A percentile compares a stretch with the other conserved stretches of the same genome.
phyloP scores from a whole-genome alignment of 441 rosid genomes.

The Viola pubescens region DNA sequence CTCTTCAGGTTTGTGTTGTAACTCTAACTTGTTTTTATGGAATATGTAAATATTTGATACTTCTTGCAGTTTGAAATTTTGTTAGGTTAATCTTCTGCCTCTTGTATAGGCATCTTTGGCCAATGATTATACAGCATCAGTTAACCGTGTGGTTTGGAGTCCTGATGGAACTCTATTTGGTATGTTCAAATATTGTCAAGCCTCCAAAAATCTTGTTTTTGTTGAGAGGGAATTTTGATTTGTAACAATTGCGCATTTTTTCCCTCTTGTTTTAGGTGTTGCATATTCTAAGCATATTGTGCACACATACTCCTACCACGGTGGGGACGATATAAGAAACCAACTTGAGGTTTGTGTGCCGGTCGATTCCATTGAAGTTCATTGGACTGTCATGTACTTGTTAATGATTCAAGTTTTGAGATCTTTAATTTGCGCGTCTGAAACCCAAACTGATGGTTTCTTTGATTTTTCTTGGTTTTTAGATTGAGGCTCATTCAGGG shows the following conservation, averaged over 20 bases:
- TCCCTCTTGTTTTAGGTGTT: slow-evolving; percentile 46
- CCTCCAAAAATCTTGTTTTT: background rate
- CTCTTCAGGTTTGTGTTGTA: slow-evolving; percentile 46
- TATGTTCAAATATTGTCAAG: slow-evolving; percentile 20
- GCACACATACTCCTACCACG: slow-evolving; percentile 63
- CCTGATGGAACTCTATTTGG: slow-evolving; percentile 83
- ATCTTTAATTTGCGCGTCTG: background rate
- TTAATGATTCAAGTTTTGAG: background rate
- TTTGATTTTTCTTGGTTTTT: slow-evolving; percentile 12
- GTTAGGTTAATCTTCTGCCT: slow-evolving; percentile 16
- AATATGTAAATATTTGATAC: slow-evolving; percentile 11
- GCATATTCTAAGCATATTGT: slow-evolving; percentile 82
- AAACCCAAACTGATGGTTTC: slow-evolving; percentile 1
- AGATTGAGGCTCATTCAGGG: slow-evolving; percentile 80
- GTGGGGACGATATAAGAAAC: slow-evolving; percentile 53
- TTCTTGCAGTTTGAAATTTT: slow-evolving; percentile 3
- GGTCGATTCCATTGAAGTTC: slow-evolving; percentile 3
- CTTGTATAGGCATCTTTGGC: slow-evolving; percentile 46
- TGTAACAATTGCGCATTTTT: slow-evolving; percentile 5
- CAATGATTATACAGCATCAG: slow-evolving; percentile 47
- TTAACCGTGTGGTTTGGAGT: slow-evolving; percentile 85
- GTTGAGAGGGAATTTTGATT: background rate
- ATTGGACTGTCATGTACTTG: background rate
- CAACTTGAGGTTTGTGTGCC: slow-evolving; percentile 59
- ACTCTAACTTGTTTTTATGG: slow-evolving; percentile 10